A percentile compares a stretch with the other conserved stretches of the same genome.
phyloP scores from a whole-genome alignment of 2,329 filamentous ascomycete species.

The Colletotrichum sojae region DNA sequence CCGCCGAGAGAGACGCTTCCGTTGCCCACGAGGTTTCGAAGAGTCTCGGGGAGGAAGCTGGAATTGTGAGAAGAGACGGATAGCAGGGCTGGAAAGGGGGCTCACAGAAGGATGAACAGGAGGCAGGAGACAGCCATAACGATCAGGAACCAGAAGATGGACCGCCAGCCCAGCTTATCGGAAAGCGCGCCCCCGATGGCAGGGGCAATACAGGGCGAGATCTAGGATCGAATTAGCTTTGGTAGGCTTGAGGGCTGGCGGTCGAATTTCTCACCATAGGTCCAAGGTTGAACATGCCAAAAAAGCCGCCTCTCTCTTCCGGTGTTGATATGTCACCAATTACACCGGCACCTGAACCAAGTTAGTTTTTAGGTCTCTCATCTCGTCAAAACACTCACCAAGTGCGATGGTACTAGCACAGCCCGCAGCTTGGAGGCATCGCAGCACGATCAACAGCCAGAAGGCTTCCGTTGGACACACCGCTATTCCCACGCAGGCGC shows the following conservation, averaged over 20 bases:
- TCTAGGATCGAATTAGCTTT: constrained; percentile 20
- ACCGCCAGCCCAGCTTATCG: constrained; percentile 63
- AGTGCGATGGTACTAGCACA: constrained; percentile 53
- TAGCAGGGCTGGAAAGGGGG: no score
- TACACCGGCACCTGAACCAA: constrained; percentile 46
- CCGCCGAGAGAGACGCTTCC: constrained; percentile 43
- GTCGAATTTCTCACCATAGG: constrained; percentile 44
- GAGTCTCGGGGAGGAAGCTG: constrained; percentile 49
- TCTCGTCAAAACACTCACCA: not conserved
- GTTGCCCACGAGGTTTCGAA: constrained; percentile 48
- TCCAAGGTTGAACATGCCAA: constrained; percentile 52
- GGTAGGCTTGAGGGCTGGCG: no score
- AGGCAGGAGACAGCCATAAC: constrained; percentile 58
- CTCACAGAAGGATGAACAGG: constrained; percentile 48
- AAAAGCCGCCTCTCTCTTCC: constrained; percentile 51
- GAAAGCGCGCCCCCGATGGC: constrained; percentile 64
- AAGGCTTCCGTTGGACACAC: constrained; percentile 49
- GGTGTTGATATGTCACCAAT: constrained; percentile 51
- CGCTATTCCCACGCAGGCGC: constrained; percentile 50
- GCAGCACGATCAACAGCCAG: constrained; percentile 51
- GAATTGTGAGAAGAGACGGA: no score
- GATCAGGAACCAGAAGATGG: constrained; percentile 68
- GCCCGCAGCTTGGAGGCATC: constrained; percentile 50
- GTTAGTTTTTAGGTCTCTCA: not conserved
- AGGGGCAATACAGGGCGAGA: constrained; percentile 64